phyloP scores from a whole-genome alignment of 1,284 basidiomycete species.

The Apiotrichum mycotoxinovorans region DNA sequence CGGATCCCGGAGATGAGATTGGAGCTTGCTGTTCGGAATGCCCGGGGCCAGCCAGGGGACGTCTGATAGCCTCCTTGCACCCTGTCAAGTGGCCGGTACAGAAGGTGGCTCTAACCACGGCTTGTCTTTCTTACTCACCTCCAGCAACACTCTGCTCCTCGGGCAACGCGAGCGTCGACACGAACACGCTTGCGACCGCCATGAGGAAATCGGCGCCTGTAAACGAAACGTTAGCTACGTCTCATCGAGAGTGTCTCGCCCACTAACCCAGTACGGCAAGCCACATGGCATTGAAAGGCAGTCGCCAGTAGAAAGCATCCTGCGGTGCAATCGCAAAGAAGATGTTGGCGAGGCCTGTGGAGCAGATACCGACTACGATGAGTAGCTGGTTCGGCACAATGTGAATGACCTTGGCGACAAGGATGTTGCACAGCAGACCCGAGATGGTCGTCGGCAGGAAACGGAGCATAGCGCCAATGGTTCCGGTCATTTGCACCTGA shows the following conservation, averaged over 20 bases:
- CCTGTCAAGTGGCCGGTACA: too few relatives aligned
- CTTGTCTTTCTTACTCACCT: slow-evolving; percentile 62
- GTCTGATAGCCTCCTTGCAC: too few relatives aligned
- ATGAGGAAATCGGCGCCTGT: slow-evolving; percentile 80
- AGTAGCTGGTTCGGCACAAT: slow-evolving; percentile 37
- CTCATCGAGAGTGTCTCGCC: too few relatives aligned
- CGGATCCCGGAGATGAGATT: too few relatives aligned
- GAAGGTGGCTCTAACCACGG: too few relatives aligned
- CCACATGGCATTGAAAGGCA: slow-evolving; percentile 72
- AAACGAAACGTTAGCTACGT: too few relatives aligned
- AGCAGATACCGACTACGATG: slow-evolving; percentile 62
- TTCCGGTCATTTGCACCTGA: slow-evolving; percentile 33
- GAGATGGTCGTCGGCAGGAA: slow-evolving; percentile 71
- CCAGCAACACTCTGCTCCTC: slow-evolving; percentile 76
- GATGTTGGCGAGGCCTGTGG: slow-evolving; percentile 59
- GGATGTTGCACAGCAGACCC: slow-evolving; percentile 63
- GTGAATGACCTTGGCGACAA: slow-evolving; percentile 47
- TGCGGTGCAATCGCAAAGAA: slow-evolving; percentile 69
- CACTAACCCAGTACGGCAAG: slow-evolving; percentile 68
- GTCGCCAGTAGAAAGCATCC: slow-evolving; percentile 67
- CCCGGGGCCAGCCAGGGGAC: too few relatives aligned
- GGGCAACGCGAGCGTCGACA: slow-evolving; percentile 65
- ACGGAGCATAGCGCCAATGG: slow-evolving; percentile 67
- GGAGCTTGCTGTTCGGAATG: too few relatives aligned
- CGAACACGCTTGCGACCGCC: slow-evolving; percentile 68